These are phyloP conservation scores for Caloboletus inedulis DNA, from an alignment of 1,284 basidiomycete genomes.

Conservation along the genomic window DNA sequence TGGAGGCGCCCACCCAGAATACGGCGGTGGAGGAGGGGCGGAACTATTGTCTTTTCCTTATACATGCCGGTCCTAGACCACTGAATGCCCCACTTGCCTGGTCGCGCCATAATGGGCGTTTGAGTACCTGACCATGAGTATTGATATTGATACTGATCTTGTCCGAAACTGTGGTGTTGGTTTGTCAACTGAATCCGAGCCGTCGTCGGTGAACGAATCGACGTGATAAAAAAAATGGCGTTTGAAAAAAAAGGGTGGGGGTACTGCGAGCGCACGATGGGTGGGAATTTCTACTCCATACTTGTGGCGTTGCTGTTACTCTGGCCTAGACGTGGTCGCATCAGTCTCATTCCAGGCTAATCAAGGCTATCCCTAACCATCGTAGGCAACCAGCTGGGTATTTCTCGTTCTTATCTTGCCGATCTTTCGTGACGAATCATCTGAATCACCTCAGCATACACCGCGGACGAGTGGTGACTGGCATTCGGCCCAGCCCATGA, in stretches of 20 bases:
- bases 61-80: not conserved
- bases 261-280: no score
- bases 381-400: no score
- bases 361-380: no score
- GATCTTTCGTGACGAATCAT: no score
- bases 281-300: no score
- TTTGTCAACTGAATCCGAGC: not conserved
- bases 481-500: no score
- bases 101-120: slow-evolving; percentile 15
- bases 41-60: not conserved
- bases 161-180: not conserved
- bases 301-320: not conserved
- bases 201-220: not conserved
- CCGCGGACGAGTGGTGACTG: no score
- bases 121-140: not conserved
- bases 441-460: no score
- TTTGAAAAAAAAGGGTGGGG: not conserved
- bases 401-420: no score
- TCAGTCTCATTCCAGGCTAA: no score
- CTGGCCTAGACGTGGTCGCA: no score
- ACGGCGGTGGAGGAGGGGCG: slow-evolving; percentile 12
- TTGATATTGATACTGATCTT: not conserved
- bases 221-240: not conserved
- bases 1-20: not conserved
- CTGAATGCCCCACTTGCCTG: slow-evolving; percentile 1